Evolutionary conservation across 345 rosid species (phyloP).

Genomic region (Citrus unshiu): DNA sequence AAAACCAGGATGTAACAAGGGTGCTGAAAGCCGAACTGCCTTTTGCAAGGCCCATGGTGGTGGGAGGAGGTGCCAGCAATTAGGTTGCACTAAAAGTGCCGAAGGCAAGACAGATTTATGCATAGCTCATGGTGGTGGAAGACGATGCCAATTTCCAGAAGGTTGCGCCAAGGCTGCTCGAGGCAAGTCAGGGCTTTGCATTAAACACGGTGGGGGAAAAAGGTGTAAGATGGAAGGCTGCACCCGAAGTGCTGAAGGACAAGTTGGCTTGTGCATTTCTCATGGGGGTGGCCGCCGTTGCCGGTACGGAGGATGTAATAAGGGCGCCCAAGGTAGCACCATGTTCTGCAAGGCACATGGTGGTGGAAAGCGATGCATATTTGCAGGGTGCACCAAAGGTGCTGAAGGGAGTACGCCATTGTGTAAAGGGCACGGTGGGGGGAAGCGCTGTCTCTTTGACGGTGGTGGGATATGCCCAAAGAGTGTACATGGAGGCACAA

Average conservation of each 20-base stretch:
- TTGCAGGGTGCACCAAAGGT: slow-evolving; percentile 85
- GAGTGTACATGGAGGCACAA: slow-evolving; percentile 94
- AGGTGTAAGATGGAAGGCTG: slow-evolving; percentile 81
- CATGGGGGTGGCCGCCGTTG: slow-evolving; percentile 98
- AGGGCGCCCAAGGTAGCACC: slow-evolving; percentile 99
- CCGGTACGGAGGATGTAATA: slow-evolving; percentile 48
- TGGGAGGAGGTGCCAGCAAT: slow-evolving; percentile 83
- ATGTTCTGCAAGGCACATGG: slow-evolving; percentile 94
- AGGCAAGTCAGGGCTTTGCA: slow-evolving; percentile 93
- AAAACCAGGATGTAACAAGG: slow-evolving; percentile 80
- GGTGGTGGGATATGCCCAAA: slow-evolving; percentile 98
- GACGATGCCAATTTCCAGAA: slow-evolving; percentile 62
- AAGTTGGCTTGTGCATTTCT: slow-evolving; percentile 90
- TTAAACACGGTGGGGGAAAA: slow-evolving; percentile 94
- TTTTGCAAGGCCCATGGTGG: slow-evolving; percentile 97
- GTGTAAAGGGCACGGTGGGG: slow-evolving; percentile 98
- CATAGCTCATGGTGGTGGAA: slow-evolving; percentile 96
- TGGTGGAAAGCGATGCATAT: slow-evolving; percentile 91
- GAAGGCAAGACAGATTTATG: slow-evolving; percentile 91
- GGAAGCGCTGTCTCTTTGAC: slow-evolving; percentile 83
- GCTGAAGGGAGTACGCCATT: slow-evolving; percentile 97
- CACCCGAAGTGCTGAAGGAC: slow-evolving; percentile 92
- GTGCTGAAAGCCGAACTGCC: slow-evolving; percentile 93
- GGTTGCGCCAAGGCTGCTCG: slow-evolving; percentile 91
- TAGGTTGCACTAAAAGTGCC: slow-evolving; percentile 96